Conservation (phyloP, 2,329 filamentous ascomycete species). For the Epichloe coenophiala region DNA sequence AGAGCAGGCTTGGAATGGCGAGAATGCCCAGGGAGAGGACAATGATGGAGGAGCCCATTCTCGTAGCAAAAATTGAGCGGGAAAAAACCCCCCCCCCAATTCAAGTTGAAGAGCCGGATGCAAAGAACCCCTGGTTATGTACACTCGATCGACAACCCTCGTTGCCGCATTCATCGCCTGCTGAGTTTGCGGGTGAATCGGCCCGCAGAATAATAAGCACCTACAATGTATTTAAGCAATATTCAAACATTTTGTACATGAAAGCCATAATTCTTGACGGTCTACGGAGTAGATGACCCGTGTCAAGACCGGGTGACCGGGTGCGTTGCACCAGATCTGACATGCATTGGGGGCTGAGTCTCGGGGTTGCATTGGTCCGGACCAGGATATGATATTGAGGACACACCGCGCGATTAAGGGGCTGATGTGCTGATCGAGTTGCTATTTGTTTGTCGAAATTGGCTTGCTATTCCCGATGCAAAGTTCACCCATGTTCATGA, state of each 20-base stretch:
- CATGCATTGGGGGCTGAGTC: background rate
- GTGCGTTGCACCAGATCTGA: background rate
- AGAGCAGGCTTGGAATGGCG: conserved; percentile 25
- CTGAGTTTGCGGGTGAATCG: too few species aligned
- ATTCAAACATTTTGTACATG: too few species aligned
- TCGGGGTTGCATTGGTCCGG: background rate
- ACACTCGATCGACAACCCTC: too few species aligned
- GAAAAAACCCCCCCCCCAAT: background rate
- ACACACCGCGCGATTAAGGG: background rate
- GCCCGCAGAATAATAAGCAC: too few species aligned
- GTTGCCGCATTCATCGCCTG: too few species aligned
- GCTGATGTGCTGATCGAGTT: too few species aligned
- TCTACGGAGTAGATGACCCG: too few species aligned
- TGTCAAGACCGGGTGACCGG: background rate
- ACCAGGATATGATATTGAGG: background rate
- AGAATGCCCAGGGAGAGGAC: conserved; percentile 11
- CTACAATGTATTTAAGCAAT: too few species aligned
- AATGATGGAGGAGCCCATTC: background rate
- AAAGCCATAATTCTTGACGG: too few species aligned
- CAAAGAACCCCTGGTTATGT: too few species aligned
- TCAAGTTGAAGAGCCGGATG: background rate
- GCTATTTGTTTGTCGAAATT: too few species aligned
- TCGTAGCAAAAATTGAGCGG: background rate
- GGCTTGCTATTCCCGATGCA: too few species aligned
- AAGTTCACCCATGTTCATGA: background rate